These are phyloP conservation scores for Diplogelasinospora grovesii DNA, from an alignment of 495 filamentous ascomycete genomes.

Conservation along the genomic window DNA sequence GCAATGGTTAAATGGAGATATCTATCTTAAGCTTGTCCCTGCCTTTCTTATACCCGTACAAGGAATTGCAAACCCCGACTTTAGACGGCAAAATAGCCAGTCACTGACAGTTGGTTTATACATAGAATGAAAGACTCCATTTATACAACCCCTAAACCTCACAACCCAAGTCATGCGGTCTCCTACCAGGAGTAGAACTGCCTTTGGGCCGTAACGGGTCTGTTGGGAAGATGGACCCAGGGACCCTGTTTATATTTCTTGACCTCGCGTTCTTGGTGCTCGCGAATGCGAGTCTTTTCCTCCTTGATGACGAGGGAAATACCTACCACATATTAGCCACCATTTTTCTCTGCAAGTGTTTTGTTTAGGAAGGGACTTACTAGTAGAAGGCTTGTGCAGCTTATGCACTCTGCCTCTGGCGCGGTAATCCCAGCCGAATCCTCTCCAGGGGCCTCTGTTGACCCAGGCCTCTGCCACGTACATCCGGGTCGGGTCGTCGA, in stretches of 20 bases:
- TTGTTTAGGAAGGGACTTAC: constrained; percentile 41
- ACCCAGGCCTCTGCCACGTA: constrained; percentile 94
- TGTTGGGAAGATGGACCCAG: constrained; percentile 80
- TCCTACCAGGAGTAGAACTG: constrained; percentile 83
- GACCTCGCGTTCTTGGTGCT: constrained; percentile 67
- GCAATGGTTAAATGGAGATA: no score
- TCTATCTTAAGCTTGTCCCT: no score
- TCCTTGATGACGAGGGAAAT: constrained; percentile 87
- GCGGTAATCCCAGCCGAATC: constrained; percentile 50
- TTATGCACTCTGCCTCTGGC: constrained; percentile 59
- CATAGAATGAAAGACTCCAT: no score
- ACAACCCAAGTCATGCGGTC: not conserved
- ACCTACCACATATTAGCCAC: constrained; percentile 34
- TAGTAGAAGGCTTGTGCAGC: constrained; percentile 60
- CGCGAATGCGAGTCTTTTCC: constrained; percentile 76
- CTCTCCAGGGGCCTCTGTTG: constrained; percentile 57
- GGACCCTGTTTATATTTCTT: constrained; percentile 63
- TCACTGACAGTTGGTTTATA: no score
- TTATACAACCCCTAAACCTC: not conserved
- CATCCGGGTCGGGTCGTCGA: constrained; percentile 64
- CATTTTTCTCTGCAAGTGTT: not conserved
- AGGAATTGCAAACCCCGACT: not conserved
- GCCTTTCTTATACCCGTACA: not conserved
- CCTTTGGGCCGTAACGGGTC: constrained; percentile 67
- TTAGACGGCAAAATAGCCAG: no score